phyloP scores from a whole-genome alignment of 2,329 filamentous ascomycete species.

The Aphanoascus verrucosus region DNA sequence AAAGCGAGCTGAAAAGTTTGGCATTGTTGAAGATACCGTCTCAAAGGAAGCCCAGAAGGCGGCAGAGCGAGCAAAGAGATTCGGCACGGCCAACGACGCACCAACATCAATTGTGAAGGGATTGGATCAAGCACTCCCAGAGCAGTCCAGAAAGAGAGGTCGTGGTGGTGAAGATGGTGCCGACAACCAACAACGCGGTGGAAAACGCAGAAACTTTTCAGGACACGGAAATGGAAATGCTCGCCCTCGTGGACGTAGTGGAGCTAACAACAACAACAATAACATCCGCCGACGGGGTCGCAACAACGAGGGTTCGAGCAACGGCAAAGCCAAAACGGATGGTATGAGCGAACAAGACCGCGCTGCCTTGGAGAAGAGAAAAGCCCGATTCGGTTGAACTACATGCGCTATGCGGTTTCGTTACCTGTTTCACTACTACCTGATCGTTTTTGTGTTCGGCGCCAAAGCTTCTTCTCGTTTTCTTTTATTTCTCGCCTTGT shows the following conservation, averaged over 20 bases:
- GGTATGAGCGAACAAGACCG: slow-evolving; percentile 32
- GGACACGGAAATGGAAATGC: slow-evolving; percentile 16
- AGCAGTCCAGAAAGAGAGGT: slow-evolving; percentile 33
- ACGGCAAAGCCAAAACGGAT: slow-evolving; percentile 8
- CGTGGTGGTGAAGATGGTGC: slow-evolving; percentile 29
- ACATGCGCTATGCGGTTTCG: neutral
- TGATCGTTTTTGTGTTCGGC: neutral
- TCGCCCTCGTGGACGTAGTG: slow-evolving; percentile 13
- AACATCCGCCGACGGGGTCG: slow-evolving; percentile 14
- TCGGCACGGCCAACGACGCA: slow-evolving; percentile 27
- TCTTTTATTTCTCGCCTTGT: neutral
- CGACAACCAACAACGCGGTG: slow-evolving; percentile 28
- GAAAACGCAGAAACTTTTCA: slow-evolving; percentile 32
- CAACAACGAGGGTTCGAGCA: slow-evolving; percentile 20
- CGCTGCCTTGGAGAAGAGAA: slow-evolving; percentile 37
- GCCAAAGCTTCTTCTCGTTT: neutral
- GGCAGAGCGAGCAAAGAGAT: slow-evolving; percentile 39
- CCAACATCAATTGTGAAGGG: slow-evolving; percentile 27
- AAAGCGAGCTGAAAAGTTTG: slow-evolving; percentile 41
- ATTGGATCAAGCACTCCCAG: slow-evolving; percentile 37
- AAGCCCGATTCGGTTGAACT: slow-evolving; percentile 34
- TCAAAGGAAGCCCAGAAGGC: slow-evolving; percentile 36
- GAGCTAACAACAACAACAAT: slow-evolving; percentile 10
- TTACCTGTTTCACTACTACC: neutral
- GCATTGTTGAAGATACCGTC: slow-evolving; percentile 33